Base-by-base conservation (phyloP, 75 land plant genomes). In the Pseudotsuga menziesii region DNA sequence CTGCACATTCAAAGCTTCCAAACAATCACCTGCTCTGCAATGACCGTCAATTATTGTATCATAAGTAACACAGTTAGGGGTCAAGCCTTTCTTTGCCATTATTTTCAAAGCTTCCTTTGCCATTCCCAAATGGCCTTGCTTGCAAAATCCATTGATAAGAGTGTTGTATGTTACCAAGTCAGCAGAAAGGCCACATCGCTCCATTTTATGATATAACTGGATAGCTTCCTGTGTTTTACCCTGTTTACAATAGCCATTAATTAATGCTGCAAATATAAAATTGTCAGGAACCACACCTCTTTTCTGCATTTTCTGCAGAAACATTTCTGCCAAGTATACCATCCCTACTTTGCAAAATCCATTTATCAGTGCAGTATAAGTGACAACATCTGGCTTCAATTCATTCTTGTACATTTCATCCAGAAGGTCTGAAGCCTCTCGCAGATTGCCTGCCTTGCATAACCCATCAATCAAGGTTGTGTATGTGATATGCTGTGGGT, bases 401-500 rank as follows among this genome's bases (percentile, higher is more conserved):
- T 82, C 80, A 25, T 55, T 52, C n/a, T 76, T 61, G 23, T 70
- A 67, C 92, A 92, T 90, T 26, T 84, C 69, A 64, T 75, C 55
- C 13, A 86, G 66, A 80, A 90, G 39, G 7, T 81, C 78, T 29
- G 75, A 56, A 55, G 92, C 92, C 78, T 86, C 78, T 56, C 69
- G 69, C 26, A 83, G 54, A 25, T 77, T 62, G 32, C 85, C 94
- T 22, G 48, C 79, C 82, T 82, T 85, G 81, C 83, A 83, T 4
- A 86, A 73, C 19, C 88, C 90, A 76, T 88, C 90, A 44, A 90
- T 85, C 44, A 92, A 61, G 23, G 79, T 80, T 35, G 84, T 82
- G 62, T 85, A 89, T 8, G 78, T 61, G 2, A 87, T 78, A 73
- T 35, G 61, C 32, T 81, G 70, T 59, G 86, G 78, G 56, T 39